These are phyloP conservation scores for Crotalaria pallida DNA, from an alignment of 306 rosid species.

Conservation along the genomic window DNA sequence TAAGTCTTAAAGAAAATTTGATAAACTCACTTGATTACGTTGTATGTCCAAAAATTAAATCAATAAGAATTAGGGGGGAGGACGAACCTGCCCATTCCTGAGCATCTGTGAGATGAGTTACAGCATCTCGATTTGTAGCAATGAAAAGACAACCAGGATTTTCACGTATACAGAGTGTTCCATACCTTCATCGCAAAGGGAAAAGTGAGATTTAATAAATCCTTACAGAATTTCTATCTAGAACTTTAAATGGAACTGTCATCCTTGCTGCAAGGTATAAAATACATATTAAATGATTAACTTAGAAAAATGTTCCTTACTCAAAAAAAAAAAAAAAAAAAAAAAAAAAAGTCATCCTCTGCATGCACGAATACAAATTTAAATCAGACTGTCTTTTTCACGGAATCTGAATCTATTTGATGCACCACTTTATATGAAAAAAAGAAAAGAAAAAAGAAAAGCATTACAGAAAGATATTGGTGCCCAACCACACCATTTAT, in stretches of 20 bases:
- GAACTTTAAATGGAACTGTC: conserved; percentile 1
- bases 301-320: not conserved
- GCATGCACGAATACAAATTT: not conserved
- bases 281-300: not conserved
- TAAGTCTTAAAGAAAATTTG: not conserved
- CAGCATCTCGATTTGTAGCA: conserved; percentile 98
- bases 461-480: not conserved
- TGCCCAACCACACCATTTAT: conserved; percentile 15
- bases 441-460: too few relatives aligned
- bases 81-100: conserved; percentile 98
- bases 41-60: not conserved
- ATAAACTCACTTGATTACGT: conserved; percentile 2
- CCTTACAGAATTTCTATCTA: not conserved
- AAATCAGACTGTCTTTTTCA: not conserved
- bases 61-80: conserved; percentile 16
- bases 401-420: not conserved
- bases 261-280: not conserved
- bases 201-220: not conserved
- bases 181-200: conserved; percentile 53
- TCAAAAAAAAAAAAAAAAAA: not conserved
- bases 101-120: conserved; percentile 98
- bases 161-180: conserved; percentile 93
- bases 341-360: not conserved
- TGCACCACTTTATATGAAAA: not conserved
- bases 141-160: conserved; percentile 98